Conservation (phyloP, 2,329 filamentous ascomycete species). For the Epichloe glyceriae region DNA sequence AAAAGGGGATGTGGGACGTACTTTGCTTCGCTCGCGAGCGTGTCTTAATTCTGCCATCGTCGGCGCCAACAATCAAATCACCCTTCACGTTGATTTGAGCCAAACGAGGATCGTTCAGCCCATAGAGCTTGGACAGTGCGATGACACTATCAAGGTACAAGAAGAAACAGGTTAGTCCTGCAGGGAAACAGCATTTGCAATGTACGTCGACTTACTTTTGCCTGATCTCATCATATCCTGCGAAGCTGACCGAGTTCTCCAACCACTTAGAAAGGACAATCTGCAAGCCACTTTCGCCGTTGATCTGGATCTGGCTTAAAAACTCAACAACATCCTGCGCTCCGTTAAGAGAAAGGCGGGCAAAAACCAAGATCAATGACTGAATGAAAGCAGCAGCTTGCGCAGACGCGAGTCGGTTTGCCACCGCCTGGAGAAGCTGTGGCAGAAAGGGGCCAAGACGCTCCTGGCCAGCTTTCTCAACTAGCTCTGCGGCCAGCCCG, state of each 20-base stretch:
- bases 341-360: conserved; percentile 71
- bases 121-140: conserved; percentile 82
- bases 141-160: conserved; percentile 53
- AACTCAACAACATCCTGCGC: conserved; percentile 87
- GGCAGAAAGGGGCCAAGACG: conserved; percentile 80
- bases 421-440: conserved; percentile 80
- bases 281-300: conserved; percentile 67
- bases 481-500: conserved; percentile 82
- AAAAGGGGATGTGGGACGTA: conserved; percentile 25
- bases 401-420: conserved; percentile 69
- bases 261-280: conserved; percentile 92
- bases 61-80: conserved; percentile 70
- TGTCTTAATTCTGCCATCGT: conserved; percentile 75
- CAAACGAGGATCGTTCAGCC: conserved; percentile 70
- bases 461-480: conserved; percentile 89
- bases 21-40: conserved; percentile 77
- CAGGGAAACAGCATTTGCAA: neutral
- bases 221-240: conserved; percentile 94
- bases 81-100: conserved; percentile 76
- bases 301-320: conserved; percentile 70
- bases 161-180: conserved; percentile 6
- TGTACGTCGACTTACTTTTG: conserved; percentile 61
- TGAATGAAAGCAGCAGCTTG: conserved; percentile 85
- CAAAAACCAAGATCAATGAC: conserved; percentile 89
- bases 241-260: conserved; percentile 92